phyloP scores from a whole-genome alignment of 306 rosid genomes.

The Ormosia semicastrata region DNA sequence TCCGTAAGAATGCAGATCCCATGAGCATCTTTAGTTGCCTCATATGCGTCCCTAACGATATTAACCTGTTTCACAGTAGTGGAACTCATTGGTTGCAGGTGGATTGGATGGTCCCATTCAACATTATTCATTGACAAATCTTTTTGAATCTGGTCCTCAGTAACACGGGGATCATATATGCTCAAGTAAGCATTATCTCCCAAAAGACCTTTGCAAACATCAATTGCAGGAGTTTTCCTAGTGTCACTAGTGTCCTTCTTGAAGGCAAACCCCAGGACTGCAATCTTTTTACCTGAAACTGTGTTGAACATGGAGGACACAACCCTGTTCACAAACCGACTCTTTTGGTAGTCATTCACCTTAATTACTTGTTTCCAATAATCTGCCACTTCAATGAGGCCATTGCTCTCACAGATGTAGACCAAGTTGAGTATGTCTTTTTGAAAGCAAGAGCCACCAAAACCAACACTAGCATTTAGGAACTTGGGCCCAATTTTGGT shows the following conservation, averaged over 20 bases:
- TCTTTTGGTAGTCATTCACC: conserved; percentile 86
- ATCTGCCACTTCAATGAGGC: conserved; percentile 66
- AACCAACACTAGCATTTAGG: conserved; percentile 82
- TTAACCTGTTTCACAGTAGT: conserved; percentile 44
- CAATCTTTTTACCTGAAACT: conserved; percentile 75
- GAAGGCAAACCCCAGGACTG: conserved; percentile 76
- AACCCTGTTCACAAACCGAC: conserved; percentile 65
- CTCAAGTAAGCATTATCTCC: conserved; percentile 66
- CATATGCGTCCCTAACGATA: conserved; percentile 57
- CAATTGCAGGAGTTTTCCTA: conserved; percentile 81
- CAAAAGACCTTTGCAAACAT: conserved; percentile 79
- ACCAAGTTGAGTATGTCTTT: conserved; percentile 82
- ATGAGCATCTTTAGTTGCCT: conserved; percentile 73
- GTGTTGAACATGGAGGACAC: conserved; percentile 86
- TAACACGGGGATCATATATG: conserved; percentile 68
- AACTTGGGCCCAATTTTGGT: conserved; percentile 68
- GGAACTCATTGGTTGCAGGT: conserved; percentile 46
- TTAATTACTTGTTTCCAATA: conserved; percentile 81
- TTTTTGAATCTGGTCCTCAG: conserved; percentile 60
- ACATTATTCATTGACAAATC: conserved; percentile 52
- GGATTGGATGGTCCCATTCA: conserved; percentile 68
- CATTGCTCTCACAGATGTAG: conserved; percentile 80
- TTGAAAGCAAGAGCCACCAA: conserved; percentile 90
- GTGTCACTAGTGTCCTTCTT: conserved; percentile 87
- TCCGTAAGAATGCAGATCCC: conserved; percentile 84